Evolutionary conservation across 1,139 yeast species (phyloP), one percentile per base, ranked within the genome.

Genomic region (Yamadazyma epiphylla): DNA sequence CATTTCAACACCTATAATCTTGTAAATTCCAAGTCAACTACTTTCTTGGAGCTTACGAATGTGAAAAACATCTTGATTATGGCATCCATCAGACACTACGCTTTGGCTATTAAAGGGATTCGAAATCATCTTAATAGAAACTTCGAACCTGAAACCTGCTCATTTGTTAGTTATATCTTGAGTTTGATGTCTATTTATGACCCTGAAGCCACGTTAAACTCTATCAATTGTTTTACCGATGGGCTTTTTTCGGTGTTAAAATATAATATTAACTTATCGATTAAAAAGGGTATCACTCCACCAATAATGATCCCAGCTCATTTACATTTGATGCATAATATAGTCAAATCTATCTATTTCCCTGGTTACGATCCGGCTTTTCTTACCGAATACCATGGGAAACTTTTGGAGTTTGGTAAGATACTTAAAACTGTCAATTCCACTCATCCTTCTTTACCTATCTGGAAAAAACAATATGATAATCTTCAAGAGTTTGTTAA

Each of bases 151-250:
- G 64, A 58, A 29, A 37, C 55, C 22, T 59, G 68, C 29, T 55
- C 70, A 0, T 53, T 58, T 4, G 60, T 61, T 7, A 62, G 70
- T 19, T 67, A 65, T 37, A 53, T 67, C 29, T 48, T 67, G 26
- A 58, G 67, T 36, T 45, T 66, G 32, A 65, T 64, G 69, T 53
- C 70, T 8, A 57, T 65, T 13, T 67, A 67, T 39, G 73, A 67
- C 35, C 72, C 72, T 0, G 70, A 64, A 38, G 70, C 69, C 5
- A 64, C 70, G 0, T 41, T 57, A n/a, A 44, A 58, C 37, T 62
- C 70, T 22, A 53, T 58, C 13, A 51, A 49, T 25, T 66, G 74
- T 36, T 67, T 65, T 37, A 48, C 70, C 22, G 70, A 66, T 37
- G 74, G 74, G 1, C 47, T 66, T 27, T 62, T 66, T 36, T 51